A percentile compares a stretch with the other conserved stretches of the same genome.
These are phyloP conservation scores for Combretum micranthum DNA, from an alignment of 345 rosid species.

Conservation along the genomic window DNA sequence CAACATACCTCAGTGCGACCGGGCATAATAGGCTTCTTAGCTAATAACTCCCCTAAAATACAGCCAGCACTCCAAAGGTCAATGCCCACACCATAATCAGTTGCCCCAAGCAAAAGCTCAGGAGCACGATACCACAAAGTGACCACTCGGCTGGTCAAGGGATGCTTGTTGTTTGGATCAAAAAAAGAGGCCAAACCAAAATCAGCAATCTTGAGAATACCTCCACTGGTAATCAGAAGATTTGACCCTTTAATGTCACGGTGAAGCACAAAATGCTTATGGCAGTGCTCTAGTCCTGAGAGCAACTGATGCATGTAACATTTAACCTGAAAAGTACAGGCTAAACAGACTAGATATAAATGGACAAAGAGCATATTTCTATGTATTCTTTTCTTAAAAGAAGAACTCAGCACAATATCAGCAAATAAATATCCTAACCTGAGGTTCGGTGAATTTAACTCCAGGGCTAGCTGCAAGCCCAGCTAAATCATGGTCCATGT, in stretches of 20 bases:
- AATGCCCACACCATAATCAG: constrained; percentile 36
- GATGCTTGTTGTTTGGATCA: constrained; percentile 36
- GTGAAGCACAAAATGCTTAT: constrained; percentile 33
- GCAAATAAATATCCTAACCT: constrained; percentile 16
- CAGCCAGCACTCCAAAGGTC: constrained; percentile 52
- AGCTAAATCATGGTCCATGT: constrained; percentile 45
- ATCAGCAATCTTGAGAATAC: constrained; percentile 43
- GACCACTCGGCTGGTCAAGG: constrained; percentile 44
- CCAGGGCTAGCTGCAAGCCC: constrained; percentile 40
- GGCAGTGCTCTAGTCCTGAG: constrained; percentile 46
- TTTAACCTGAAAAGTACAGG: constrained; percentile 26
- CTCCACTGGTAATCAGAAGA: constrained; percentile 38
- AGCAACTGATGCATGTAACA: constrained; percentile 35
- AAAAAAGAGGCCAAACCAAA: constrained; percentile 37
- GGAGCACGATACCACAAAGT: constrained; percentile 47
- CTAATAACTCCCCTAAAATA: constrained; percentile 37
- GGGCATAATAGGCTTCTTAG: constrained; percentile 41
- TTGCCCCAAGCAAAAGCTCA: constrained; percentile 42
- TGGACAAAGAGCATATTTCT: too few relatives aligned
- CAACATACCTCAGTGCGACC: constrained; percentile 39
- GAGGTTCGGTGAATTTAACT: constrained; percentile 35
- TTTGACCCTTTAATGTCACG: constrained; percentile 44
- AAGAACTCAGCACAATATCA: neutral
- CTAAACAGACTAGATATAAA: too few relatives aligned
- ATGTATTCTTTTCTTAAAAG: neutral